Evolutionary conservation across 1,284 basidiomycete genomes (phyloP), one percentile per base, ranked within the genome.

Genomic region (Ganoderma resinaceum): DNA sequence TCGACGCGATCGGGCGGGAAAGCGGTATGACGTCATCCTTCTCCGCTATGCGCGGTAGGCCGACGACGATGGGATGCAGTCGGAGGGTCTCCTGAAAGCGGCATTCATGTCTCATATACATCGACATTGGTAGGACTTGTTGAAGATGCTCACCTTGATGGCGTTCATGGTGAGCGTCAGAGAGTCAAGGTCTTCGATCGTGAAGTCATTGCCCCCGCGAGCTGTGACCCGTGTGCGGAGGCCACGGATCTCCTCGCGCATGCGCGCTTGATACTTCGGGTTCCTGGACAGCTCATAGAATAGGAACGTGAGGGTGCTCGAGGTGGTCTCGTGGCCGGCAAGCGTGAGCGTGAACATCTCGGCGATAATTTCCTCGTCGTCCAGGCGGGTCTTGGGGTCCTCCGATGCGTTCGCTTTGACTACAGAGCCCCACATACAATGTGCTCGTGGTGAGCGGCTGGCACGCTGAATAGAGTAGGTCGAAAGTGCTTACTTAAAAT

Each of bases 351-450:
- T 82, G 81, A 67, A 80, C 82, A 91, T 86, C 76, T 89, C 86
- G 3, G 87, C 77, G 2, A 86, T 61, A 42, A 82, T 72, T 64
- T 83, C 89, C 26, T 83, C 83, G 26, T 88, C 83, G 4, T 72
- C 82, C 62, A 90, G 77, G 63, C 79, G 80, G 14, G 78, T 78
- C 67, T 80, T 82, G 53, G 81, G 79, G 29, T 85, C 78, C 58
- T 83, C 78, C 2, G 84, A 83, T 43, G 79, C 78, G 68, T 89
- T 89, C 1, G 88, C 87, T 73, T 82, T 85, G 61, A 88, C 88
- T 89, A 58, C 0, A 31, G 14, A 4, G n/a, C 20, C 7, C 20
- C 20, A 9, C 43, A n/a, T 1, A 46, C 42, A 46, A 46, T 8
- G 6, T n/a, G n/a, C n/a, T 6, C 9, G 18, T 23, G 43, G 7